These are phyloP conservation scores for Hevea brasiliensis DNA, from an alignment of 345 rosid species.

Conservation along the genomic window DNA sequence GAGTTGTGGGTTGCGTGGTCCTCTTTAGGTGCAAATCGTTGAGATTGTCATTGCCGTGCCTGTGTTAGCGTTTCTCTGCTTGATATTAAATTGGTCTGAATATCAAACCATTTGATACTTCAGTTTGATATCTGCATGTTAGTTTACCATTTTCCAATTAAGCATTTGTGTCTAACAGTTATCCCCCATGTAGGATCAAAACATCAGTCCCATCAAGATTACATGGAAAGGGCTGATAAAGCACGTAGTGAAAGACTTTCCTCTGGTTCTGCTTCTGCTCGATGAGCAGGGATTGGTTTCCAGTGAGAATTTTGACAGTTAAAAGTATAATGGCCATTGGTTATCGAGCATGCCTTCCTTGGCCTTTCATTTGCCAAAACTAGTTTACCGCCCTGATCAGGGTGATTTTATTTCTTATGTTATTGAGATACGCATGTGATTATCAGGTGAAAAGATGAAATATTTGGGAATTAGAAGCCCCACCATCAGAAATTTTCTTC, in stretches of 20 bases:
- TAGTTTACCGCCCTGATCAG: not conserved
- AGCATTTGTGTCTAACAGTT: slow-evolving; percentile 9
- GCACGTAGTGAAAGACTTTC: slow-evolving; percentile 82
- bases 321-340: not conserved
- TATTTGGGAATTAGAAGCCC: not conserved
- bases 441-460: not conserved
- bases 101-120: too few relatives aligned
- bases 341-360: not conserved
- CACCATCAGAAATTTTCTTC: not conserved
- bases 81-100: too few relatives aligned
- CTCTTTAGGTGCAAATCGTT: too few relatives aligned
- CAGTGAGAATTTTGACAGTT: not conserved
- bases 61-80: too few relatives aligned
- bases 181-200: slow-evolving; percentile 54
- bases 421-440: not conserved
- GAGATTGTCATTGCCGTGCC: too few relatives aligned
- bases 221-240: slow-evolving; percentile 90
- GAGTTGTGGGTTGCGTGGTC: too few relatives aligned
- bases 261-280: slow-evolving; percentile 29
- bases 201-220: slow-evolving; percentile 95
- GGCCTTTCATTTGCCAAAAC: not conserved
- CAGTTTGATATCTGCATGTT: not conserved
- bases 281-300: slow-evolving; percentile 1
- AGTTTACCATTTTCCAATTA: not conserved
- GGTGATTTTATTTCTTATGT: not conserved